Base-by-base conservation (phyloP, 2,329 filamentous ascomycete species). In the Colletotrichum camelliae region DNA sequence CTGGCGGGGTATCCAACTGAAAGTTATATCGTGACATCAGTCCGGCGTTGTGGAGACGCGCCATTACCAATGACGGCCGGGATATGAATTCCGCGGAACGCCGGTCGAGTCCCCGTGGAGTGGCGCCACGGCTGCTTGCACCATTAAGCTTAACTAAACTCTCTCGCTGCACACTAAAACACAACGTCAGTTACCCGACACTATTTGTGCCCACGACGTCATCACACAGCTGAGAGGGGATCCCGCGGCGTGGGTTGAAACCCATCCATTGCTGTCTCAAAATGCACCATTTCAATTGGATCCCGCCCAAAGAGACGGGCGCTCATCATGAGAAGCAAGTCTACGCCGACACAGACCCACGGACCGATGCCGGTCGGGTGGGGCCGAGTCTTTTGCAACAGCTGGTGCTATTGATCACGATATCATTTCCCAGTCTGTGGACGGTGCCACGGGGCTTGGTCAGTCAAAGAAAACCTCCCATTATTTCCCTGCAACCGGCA, bases 21-120 rank as follows among this genome's bases (percentile, higher is more conserved):
- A 62, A 33, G 35, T 62, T 48, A 62, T 48, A 52, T 61, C 24
- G 29, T 60, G 67, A 62, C 67, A 70, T 64, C 37, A 65, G 58
- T 61, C 15, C 27, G 57, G 55, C 29, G 21, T 33, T 39, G 24
- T 43, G 33, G 52, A 43, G 39, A 12, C 24, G 18, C 5, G 8
- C 35, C 55, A 65, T 70, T 70, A 65, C 68, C 10, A 57, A 70
- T 39, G 18, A 5, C 37, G 9, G 55, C 31, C 62, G 69, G 57
- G 33, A 75, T 72, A 35, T 72, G 73, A 58, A 48, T 72, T 64
- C 69, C 69, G 66, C 18, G 39, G 43, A 31, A n/a, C 9, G 24
- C 66, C 31, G 15, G 16, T 18, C 10, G 18, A n/a, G 0, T 33
- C 3, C n/a, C 58, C 58, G 29, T 35, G 58, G 58, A 61, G 58